These are phyloP conservation scores for Pseudophaeomoniella oleicola DNA, from an alignment of 2,329 filamentous ascomycete species.

Conservation along the genomic window DNA sequence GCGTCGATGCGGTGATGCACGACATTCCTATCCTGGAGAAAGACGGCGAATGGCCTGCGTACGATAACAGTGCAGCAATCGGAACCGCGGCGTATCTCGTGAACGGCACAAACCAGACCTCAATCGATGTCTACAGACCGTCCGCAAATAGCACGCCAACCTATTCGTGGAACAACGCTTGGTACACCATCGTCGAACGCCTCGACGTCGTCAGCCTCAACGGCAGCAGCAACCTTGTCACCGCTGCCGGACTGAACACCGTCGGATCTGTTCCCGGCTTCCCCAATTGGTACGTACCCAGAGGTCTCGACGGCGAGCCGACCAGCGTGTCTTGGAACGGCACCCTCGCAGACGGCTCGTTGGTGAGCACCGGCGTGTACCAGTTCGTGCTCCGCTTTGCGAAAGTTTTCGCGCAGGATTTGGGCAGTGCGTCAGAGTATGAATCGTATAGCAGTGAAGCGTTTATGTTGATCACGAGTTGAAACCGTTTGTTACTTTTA, in stretches of 20 bases:
- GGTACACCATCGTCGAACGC: neutral
- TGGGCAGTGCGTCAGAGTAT: neutral
- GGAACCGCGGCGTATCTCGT: neutral
- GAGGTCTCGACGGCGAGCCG: neutral
- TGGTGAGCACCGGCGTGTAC: neutral
- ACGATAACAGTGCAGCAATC: neutral
- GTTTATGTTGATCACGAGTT: neutral
- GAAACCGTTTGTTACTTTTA: too few relatives aligned
- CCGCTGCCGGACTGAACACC: neutral
- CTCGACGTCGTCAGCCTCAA: neutral
- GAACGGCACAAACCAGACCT: neutral
- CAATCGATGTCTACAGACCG: neutral
- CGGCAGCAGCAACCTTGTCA: neutral
- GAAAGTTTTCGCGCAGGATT: neutral
- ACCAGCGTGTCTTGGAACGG: neutral
- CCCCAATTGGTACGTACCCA: neutral
- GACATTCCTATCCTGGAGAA: slow-evolving; percentile 8
- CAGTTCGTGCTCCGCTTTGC: neutral
- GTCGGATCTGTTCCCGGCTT: neutral
- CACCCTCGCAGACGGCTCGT: neutral
- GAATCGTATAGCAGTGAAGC: neutral
- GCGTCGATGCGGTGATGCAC: slow-evolving; percentile 12
- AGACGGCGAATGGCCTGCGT: slow-evolving; percentile 2
- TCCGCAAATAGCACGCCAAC: neutral
- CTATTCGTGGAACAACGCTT: neutral